Base-by-base conservation (phyloP, 805 yeast species). In the Metschnikowia gelsemii region DNA sequence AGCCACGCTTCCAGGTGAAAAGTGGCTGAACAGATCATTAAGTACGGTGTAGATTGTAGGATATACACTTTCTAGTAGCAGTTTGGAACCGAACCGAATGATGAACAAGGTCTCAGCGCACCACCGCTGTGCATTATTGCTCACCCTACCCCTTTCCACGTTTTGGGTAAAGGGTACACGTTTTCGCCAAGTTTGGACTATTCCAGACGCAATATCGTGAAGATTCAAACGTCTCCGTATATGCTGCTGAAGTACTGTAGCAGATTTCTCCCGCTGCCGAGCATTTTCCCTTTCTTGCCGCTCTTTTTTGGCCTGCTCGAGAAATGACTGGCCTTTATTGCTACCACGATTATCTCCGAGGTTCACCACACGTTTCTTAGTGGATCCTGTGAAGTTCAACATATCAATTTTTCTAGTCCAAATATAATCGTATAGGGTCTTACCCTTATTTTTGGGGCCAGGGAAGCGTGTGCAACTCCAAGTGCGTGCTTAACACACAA, bases 351-450 rank as follows among this genome's bases (percentile, higher is more conserved):
- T 47, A 58, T 83, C 66, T 55, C 91, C 75, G 51, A 79, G 71
- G 67, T 91, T 85, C 47, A 84, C 77, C 39, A 75, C 76, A 26
- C 84, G 67, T 39, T 79, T 68, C 47, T 79, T 73, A 14, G 79
- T 68, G 50, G 78, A 81, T 4, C 95, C 95, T 8, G 80, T 75
- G 64, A 86, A 87, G 64, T 82, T 80, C 29, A 70, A 40, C 75
- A 70, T 70, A 29, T 6, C 6, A 6, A 30, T 30, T n/a, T 8
- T n/a, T 23, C 25, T 12, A 4, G 11, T 3, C 14, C 9, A 16
- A 2, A 11, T 2, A 23, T 11, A 23, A 23, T 11, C n/a, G 26
- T 11, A 16, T n/a, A n/a, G n/a, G 9, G 7, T 7, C 9, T 22
- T 22, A 8, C 25, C 9, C 25, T 22, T 8, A 7, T 11, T 22